phyloP scores from a whole-genome alignment of 768 basidiomycete genomes.

The Coprinopsis sp. region DNA sequence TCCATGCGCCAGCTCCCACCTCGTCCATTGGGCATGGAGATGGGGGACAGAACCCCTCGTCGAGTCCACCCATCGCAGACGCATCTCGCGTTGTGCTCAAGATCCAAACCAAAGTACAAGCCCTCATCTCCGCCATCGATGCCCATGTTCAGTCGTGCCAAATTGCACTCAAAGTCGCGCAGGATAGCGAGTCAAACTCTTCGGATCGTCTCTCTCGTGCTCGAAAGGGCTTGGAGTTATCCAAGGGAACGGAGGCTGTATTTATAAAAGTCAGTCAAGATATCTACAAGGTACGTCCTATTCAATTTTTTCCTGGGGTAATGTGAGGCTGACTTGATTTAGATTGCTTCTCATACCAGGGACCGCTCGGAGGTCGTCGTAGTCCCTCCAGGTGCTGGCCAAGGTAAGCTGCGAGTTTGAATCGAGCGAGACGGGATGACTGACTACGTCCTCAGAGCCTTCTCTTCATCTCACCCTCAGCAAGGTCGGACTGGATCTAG shows the following conservation, averaged over 20 bases:
- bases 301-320: background rate
- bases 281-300: constrained; percentile 5
- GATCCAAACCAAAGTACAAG: background rate
- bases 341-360: constrained; percentile 9
- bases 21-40: too few species aligned
- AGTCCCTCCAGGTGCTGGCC: constrained; percentile 2
- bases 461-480: constrained; percentile 3
- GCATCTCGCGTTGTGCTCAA: background rate
- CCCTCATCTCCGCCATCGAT: constrained; percentile 1
- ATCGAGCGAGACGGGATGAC: too few species aligned
- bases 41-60: background rate
- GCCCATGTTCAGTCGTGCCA: background rate
- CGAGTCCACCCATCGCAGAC: background rate
- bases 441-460: too few species aligned
- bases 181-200: too few species aligned
- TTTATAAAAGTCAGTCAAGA: constrained; percentile 6
- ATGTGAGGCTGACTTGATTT: too few species aligned
- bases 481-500: constrained; percentile 7
- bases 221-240: background rate
- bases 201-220: too few species aligned
- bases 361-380: background rate
- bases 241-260: background rate
- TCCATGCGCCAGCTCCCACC: too few species aligned
- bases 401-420: background rate
- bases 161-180: constrained; percentile 5